Evolutionary conservation across 495 filamentous ascomycete genomes (phyloP).

Genomic region (Antarctomyces pellizariae): DNA sequence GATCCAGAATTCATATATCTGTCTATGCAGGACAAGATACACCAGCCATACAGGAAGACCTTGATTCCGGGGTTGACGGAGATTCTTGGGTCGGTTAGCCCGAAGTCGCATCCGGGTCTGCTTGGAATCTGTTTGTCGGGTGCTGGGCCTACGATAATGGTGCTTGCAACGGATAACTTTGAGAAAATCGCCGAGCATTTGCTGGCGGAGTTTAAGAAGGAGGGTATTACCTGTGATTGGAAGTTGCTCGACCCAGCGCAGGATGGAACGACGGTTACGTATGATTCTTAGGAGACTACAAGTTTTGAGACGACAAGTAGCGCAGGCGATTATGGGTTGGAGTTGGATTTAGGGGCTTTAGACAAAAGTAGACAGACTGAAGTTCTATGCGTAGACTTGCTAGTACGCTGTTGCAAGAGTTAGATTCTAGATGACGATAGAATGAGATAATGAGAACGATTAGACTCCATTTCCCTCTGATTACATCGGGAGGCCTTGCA

Average conservation of each 20-base stretch:
- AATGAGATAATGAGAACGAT: no score
- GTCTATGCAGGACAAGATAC: slow-evolving; percentile 93
- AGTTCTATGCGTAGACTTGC: no score
- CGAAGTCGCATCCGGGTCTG: slow-evolving; percentile 61
- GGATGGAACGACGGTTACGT: slow-evolving; percentile 46
- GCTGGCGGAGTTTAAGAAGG: slow-evolving; percentile 36
- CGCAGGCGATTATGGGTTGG: no score
- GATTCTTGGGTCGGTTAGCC: slow-evolving; percentile 67
- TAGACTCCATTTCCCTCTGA: no score
- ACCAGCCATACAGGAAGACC: slow-evolving; percentile 77
- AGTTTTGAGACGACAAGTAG: no score
- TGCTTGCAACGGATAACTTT: slow-evolving; percentile 73
- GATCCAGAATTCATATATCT: slow-evolving; percentile 80
- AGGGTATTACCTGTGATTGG: slow-evolving; percentile 65
- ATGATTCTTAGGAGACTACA: no score
- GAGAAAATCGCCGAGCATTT: slow-evolving; percentile 59
- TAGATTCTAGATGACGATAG: no score
- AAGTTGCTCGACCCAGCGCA: slow-evolving; percentile 71
- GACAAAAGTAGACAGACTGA: no score
- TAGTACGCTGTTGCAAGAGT: no score
- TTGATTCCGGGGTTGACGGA: slow-evolving; percentile 83
- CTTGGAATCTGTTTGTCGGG: slow-evolving; percentile 84
- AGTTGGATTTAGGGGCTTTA: no score
- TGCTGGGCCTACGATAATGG: slow-evolving; percentile 83
- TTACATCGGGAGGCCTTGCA: no score